Evolutionary conservation across 345 rosid genomes (phyloP), one percentile per base, ranked within the genome.

Genomic region (Cardamine occulta): DNA sequence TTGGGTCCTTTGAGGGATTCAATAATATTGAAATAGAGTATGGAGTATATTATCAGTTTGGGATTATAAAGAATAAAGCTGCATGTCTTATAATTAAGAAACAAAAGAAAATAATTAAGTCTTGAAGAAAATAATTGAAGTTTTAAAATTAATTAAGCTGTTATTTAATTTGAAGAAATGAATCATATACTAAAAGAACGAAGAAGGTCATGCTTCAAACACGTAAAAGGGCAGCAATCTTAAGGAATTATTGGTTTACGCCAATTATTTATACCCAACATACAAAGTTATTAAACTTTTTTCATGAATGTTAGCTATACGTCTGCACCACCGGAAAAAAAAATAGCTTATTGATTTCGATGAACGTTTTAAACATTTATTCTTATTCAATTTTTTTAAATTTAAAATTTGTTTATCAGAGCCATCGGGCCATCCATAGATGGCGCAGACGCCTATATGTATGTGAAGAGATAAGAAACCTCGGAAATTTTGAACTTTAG

Each of bases 361-460:
- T 60, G 5, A 68, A 68, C 74, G 74, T 68, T 76, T 70, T 24
- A 63, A 53, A 70, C 71, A 63, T 62, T 63, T 9, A 2, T 29
- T 42, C 17, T 24, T 31, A 11, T 0, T 35, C 7, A 4, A 2
- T 6, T 10, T 19, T 18, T 59, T 10, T 0, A 29, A 31, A 31
- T 7, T 8, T 12, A 37, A 18, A 34, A 11, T 6, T 23, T 57
- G 10, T n/a, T 48, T 21, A 44, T 21, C 35, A 26, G 15, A 37
- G 52, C 53, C 52, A 68, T 49, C 52, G 4, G 2, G 14, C 23
- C 23, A 1, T 1, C 21, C 23, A 42, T 24, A 42, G 8, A 62
- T 26, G 23, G 23, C 23, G 15, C 40, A 61, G 47, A 32, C 11
- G 48, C 24, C 29, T 55, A 68, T 39, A 60, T 28, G 15, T 21